These are phyloP conservation scores for Dryadomyces sulphureus DNA, from an alignment of 2,329 filamentous ascomycete genomes.

Conservation along the genomic window DNA sequence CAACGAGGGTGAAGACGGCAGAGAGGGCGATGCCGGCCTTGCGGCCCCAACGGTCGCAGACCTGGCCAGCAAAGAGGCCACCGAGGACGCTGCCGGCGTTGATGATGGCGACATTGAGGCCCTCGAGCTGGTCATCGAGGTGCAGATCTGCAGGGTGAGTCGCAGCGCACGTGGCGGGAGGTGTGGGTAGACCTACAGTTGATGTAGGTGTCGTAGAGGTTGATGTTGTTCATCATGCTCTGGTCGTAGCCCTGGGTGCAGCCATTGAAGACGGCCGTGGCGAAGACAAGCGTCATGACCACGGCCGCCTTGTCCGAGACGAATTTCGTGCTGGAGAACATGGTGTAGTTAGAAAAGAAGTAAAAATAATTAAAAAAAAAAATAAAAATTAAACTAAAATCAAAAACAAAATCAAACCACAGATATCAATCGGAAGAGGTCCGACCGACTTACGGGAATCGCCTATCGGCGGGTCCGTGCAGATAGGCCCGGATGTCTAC, in stretches of 20 bases:
- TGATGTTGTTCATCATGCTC: slow-evolving; percentile 3
- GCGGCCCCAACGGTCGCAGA: slow-evolving; percentile 3
- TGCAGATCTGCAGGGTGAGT: background rate
- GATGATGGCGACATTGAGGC: slow-evolving; percentile 3
- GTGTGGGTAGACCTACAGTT: background rate
- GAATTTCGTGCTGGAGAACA: background rate
- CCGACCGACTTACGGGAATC: too few species aligned
- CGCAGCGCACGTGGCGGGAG: background rate
- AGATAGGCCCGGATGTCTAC: background rate
- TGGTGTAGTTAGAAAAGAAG: too few species aligned
- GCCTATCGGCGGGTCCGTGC: background rate
- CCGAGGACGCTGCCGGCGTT: slow-evolving; percentile 3
- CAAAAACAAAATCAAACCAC: too few species aligned
- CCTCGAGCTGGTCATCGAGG: background rate
- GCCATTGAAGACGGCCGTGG: slow-evolving; percentile 4
- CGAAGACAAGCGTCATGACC: slow-evolving; percentile 3
- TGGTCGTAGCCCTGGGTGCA: slow-evolving; percentile 4
- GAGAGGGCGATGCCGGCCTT: slow-evolving; percentile 1
- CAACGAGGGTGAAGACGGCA: background rate
- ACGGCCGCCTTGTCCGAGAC: background rate
- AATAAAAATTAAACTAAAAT: too few species aligned
- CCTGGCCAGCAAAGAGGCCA: slow-evolving; percentile 2
- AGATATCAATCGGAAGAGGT: too few species aligned
- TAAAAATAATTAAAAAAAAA: too few species aligned
- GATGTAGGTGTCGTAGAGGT: slow-evolving; percentile 1